These are phyloP conservation scores for Podospora pseudocomata DNA, from an alignment of 495 filamentous ascomycete genomes.

Conservation along the genomic window DNA sequence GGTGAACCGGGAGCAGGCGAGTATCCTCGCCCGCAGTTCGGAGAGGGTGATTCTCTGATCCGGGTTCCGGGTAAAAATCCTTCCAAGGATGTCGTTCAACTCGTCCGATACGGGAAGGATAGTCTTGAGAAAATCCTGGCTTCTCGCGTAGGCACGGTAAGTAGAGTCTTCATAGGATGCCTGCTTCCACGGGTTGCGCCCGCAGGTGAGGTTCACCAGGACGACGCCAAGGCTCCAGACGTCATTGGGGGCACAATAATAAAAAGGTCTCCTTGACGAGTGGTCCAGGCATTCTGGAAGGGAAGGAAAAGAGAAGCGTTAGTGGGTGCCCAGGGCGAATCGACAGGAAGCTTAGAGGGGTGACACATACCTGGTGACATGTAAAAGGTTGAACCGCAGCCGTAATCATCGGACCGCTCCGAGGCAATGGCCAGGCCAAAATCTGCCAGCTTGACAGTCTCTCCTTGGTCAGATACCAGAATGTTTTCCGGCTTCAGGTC, in stretches of 20 bases:
- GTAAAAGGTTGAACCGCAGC: conserved; percentile 98
- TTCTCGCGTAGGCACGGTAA: conserved; percentile 85
- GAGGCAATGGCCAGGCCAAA: conserved; percentile 92
- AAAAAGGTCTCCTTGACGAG: conserved; percentile 74
- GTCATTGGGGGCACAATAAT: conserved; percentile 91
- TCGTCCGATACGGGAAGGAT: conserved; percentile 91
- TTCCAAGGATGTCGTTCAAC: conserved; percentile 80
- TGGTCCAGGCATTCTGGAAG: conserved; percentile 84
- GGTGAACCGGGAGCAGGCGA: conserved; percentile 75
- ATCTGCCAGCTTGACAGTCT: conserved; percentile 91
- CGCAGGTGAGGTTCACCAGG: conserved; percentile 94
- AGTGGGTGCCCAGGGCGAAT: conserved; percentile 21
- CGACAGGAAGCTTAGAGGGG: conserved; percentile 1
- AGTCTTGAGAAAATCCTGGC: conserved; percentile 81
- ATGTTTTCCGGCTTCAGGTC: conserved; percentile 99
- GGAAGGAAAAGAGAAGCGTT: conserved; percentile 27
- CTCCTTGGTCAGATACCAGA: conserved; percentile 79
- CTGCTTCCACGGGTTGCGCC: conserved; percentile 97
- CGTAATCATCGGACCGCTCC: conserved; percentile 83
- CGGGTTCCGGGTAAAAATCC: conserved; percentile 88
- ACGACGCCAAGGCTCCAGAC: conserved; percentile 98
- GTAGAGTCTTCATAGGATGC: conserved; percentile 91
- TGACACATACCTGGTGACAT: conserved; percentile 88
- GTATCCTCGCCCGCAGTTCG: conserved; percentile 74
- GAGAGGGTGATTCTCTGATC: conserved; percentile 77